These are phyloP conservation scores for Phytophthora ramorum DNA, from an alignment of 352 stramenopile genomes.

Conservation along the genomic window DNA sequence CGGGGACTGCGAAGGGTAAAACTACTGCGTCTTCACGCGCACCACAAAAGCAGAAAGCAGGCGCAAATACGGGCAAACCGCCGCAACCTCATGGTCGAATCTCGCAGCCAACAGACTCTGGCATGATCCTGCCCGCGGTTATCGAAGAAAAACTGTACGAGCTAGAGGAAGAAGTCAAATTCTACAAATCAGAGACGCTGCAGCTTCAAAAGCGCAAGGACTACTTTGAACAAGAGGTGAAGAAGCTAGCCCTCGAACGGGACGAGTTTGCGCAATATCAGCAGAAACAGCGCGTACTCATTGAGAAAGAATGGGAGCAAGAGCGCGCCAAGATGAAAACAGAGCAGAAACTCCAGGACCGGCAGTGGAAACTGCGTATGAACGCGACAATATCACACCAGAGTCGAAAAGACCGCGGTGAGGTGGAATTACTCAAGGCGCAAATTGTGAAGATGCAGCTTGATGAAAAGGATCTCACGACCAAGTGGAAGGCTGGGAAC, in stretches of 20 bases:
- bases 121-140: constrained; percentile 55
- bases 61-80: constrained; percentile 6
- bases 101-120: constrained; percentile 11
- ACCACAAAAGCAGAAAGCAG: constrained; percentile 14
- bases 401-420: constrained; percentile 65
- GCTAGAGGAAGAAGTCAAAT: constrained; percentile 86
- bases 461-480: constrained; percentile 59
- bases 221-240: constrained; percentile 66
- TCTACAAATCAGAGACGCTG: constrained; percentile 85
- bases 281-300: constrained; percentile 56
- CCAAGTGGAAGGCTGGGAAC: constrained; percentile 73
- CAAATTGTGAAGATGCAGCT: constrained; percentile 86
- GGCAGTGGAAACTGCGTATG: constrained; percentile 77
- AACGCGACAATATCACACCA: constrained; percentile 59
- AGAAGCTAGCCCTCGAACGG: constrained; percentile 59
- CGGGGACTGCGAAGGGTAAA: constrained; percentile 10
- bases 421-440: constrained; percentile 81
- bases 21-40: constrained; percentile 1
- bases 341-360: constrained; percentile 69
- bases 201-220: constrained; percentile 80
- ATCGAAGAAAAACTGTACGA: constrained; percentile 87
- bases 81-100: constrained; percentile 13
- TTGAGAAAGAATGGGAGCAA: constrained; percentile 75
- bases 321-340: constrained; percentile 81
- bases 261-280: constrained; percentile 59